phyloP scores from a whole-genome alignment of 1,284 basidiomycete genomes.

The Xerocomus minutiporus region DNA sequence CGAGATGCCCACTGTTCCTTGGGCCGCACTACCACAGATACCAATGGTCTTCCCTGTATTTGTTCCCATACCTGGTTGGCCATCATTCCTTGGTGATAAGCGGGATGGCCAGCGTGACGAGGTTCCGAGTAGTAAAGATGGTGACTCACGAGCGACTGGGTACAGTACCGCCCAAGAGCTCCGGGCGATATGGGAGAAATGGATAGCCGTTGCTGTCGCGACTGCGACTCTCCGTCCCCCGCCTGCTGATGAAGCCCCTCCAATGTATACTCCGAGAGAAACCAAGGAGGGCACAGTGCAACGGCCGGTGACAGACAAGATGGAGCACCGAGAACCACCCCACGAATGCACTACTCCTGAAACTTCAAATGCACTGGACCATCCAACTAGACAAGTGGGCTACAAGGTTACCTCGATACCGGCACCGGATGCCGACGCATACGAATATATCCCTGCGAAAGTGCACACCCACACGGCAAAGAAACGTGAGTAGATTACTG shows the following conservation, averaged over 20 bases:
- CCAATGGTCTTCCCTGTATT: slow-evolving; percentile 77
- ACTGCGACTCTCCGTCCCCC: slow-evolving; percentile 42
- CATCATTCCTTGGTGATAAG: slow-evolving; percentile 54
- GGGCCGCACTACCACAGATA: slow-evolving; percentile 65
- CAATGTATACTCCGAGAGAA: slow-evolving; percentile 62
- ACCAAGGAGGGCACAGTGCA: slow-evolving; percentile 22
- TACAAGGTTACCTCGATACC: slow-evolving; percentile 50
- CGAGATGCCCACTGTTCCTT: slow-evolving; percentile 54
- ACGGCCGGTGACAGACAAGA: slow-evolving; percentile 8
- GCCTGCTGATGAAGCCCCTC: slow-evolving; percentile 55
- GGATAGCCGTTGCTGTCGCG: slow-evolving; percentile 52
- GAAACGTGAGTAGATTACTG: slow-evolving; percentile 55
- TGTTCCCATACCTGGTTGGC: slow-evolving; percentile 66
- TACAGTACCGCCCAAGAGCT: slow-evolving; percentile 54
- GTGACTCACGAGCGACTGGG: slow-evolving; percentile 33
- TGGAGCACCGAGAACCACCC: slow-evolving; percentile 7
- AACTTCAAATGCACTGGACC: slow-evolving; percentile 10
- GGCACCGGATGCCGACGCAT: slow-evolving; percentile 63
- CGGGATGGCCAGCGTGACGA: slow-evolving; percentile 33
- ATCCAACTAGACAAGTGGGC: slow-evolving; percentile 38
- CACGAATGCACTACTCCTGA: slow-evolving; percentile 12
- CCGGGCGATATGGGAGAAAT: slow-evolving; percentile 69
- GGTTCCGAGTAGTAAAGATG: slow-evolving; percentile 31
- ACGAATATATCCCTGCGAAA: slow-evolving; percentile 55
- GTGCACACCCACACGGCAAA: slow-evolving; percentile 51